Conservation (phyloP, 2,329 filamentous ascomycete genomes). For the Calonectria multiphialidica region DNA sequence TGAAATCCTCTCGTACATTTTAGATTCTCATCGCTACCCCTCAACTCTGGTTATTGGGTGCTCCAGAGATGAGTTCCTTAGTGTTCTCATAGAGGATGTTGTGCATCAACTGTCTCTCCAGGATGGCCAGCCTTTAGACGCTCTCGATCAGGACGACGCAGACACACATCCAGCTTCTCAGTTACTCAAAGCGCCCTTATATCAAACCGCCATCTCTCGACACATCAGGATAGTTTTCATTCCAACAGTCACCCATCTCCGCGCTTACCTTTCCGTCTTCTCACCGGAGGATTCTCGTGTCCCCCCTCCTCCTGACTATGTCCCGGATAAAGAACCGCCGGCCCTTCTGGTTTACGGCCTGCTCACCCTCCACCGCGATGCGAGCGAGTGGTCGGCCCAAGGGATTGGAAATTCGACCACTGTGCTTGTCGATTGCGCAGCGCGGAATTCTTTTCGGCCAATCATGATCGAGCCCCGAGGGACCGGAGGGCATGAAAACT, state of each 20-base stretch:
- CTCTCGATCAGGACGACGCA: background rate
- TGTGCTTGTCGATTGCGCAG: conserved; percentile 71
- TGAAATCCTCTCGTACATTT: conserved; percentile 74
- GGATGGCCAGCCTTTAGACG: background rate
- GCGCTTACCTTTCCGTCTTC: conserved; percentile 78
- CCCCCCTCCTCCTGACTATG: conserved; percentile 50
- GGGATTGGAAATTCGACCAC: conserved; percentile 75
- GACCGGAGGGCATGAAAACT: conserved; percentile 41
- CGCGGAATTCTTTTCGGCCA: conserved; percentile 56
- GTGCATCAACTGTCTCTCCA: conserved; percentile 34
- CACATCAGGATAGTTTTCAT: conserved; percentile 79
- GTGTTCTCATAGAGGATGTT: conserved; percentile 66
- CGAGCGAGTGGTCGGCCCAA: conserved; percentile 82
- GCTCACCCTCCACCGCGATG: conserved; percentile 73
- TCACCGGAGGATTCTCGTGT: conserved; percentile 52
- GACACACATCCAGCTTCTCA: background rate
- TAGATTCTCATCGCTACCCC: conserved; percentile 66
- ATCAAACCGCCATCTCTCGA: conserved; percentile 75
- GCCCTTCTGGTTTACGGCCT: conserved; percentile 75
- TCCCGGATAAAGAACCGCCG: conserved; percentile 43
- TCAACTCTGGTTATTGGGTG: conserved; percentile 81
- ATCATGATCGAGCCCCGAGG: conserved; percentile 61
- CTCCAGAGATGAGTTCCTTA: conserved; percentile 73
- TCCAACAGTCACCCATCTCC: conserved; percentile 80
- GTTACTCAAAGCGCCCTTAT: conserved; percentile 74